These are phyloP conservation scores for Oenanthe javanica DNA, from an alignment of 140 eudicot species.

Conservation along the genomic window DNA sequence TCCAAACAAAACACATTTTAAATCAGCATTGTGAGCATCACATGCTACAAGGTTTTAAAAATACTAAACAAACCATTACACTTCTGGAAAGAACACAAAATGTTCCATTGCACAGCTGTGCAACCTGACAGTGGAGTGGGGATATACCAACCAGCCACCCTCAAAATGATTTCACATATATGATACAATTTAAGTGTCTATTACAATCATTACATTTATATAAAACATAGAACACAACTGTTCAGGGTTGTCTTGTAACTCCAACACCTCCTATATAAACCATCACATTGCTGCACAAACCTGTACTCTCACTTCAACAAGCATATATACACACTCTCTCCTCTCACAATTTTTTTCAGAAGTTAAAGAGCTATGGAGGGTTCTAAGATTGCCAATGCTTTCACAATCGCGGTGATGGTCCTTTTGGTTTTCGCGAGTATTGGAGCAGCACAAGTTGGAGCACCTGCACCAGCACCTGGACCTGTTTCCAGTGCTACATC, in stretches of 20 bases:
- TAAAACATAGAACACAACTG: neutral
- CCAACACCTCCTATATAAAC: neutral
- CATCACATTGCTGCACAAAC: neutral
- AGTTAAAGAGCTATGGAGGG: neutral
- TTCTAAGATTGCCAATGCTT: neutral
- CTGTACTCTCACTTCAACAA: neutral
- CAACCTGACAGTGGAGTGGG: conserved; percentile 3
- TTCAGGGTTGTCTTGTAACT: neutral
- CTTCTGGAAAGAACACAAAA: conserved; percentile 4
- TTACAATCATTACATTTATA: neutral
- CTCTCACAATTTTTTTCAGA: neutral
- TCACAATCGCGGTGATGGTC: conserved; percentile 9
- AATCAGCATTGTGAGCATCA: conserved; percentile 1
- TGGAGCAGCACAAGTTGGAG: conserved; percentile 5
- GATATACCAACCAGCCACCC: conserved; percentile 5
- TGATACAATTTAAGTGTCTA: neutral
- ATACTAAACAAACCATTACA: neutral
- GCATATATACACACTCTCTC: neutral
- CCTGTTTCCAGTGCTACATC: neutral
- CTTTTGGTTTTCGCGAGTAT: neutral
- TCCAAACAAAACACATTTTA: conserved; percentile 9
- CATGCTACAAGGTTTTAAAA: conserved; percentile 8
- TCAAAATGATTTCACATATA: conserved; percentile 5
- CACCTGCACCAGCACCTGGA: conserved; percentile 15
- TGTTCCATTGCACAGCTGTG: conserved; percentile 4